phyloP scores from a whole-genome alignment of 345 rosid genomes.

The Corymbia maculata region DNA sequence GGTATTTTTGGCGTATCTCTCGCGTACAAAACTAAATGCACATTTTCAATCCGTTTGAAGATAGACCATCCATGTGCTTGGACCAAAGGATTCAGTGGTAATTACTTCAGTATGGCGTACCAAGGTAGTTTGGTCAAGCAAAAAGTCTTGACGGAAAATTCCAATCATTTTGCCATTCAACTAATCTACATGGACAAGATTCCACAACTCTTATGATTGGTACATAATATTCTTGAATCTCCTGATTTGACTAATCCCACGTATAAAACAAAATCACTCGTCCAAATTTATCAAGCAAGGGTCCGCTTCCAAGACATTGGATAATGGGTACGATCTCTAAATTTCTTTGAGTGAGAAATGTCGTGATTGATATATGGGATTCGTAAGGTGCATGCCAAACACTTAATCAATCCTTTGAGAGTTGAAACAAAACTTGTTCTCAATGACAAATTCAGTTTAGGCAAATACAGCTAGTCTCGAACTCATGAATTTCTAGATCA shows the following conservation, averaged over 20 bases:
- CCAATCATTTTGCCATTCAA: background rate
- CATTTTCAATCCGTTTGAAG: background rate
- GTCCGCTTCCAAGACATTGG: background rate
- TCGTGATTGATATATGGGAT: background rate
- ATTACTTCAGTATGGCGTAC: no score
- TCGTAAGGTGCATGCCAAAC: accelerated
- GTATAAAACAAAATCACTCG: background rate
- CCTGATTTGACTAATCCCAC: background rate
- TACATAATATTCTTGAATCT: background rate
- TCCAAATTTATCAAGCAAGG: background rate
- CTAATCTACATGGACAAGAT: background rate
- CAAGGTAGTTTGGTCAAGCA: background rate
- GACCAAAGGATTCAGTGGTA: background rate
- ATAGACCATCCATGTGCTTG: background rate
- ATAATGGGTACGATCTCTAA: background rate
- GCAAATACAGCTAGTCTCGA: background rate
- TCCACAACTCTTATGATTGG: background rate
- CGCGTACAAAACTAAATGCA: background rate
- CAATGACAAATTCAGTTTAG: background rate
- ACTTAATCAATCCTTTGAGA: background rate
- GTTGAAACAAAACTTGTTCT: background rate
- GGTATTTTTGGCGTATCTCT: background rate
- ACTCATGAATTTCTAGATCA: background rate
- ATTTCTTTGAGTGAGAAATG: background rate
- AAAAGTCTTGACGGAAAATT: background rate